phyloP scores from a whole-genome alignment of 805 yeast species.

The Schizosaccharomyces osmophilus region DNA sequence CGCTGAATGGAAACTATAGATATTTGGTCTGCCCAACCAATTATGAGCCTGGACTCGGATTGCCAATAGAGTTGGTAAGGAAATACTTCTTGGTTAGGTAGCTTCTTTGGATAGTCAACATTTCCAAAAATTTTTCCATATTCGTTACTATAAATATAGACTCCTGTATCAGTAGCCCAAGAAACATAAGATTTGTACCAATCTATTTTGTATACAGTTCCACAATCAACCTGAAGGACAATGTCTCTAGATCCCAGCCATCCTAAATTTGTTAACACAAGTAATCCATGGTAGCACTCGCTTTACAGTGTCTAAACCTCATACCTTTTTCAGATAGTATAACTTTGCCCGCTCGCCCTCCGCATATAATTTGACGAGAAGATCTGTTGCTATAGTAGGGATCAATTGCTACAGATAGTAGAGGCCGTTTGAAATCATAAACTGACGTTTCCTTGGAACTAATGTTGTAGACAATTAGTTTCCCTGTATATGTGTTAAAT shows the following conservation, averaged over 20 bases:
- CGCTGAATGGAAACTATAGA: slow-evolving; percentile 18
- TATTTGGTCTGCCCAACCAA: slow-evolving; percentile 65
- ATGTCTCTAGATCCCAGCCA: slow-evolving; percentile 77
- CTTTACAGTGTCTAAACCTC: background rate
- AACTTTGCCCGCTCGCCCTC: slow-evolving; percentile 76
- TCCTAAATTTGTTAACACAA: background rate
- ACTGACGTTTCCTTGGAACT: slow-evolving; percentile 44
- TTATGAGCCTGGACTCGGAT: slow-evolving; percentile 37
- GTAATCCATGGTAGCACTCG: background rate
- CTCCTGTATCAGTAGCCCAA: slow-evolving; percentile 59
- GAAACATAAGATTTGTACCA: slow-evolving; percentile 40
- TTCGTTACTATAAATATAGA: slow-evolving; percentile 29
- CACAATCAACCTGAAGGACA: slow-evolving; percentile 31
- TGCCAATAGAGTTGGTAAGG: slow-evolving; percentile 55
- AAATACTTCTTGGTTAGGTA: slow-evolving; percentile 48
- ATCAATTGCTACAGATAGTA: slow-evolving; percentile 66
- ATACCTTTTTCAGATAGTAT: slow-evolving; percentile 39
- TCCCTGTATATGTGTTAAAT: background rate
- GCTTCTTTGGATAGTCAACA: slow-evolving; percentile 31
- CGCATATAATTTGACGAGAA: slow-evolving; percentile 48
- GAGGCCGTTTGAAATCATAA: slow-evolving; percentile 65
- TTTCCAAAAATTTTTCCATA: slow-evolving; percentile 25
- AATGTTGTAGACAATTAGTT: slow-evolving; percentile 26
- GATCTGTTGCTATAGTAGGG: slow-evolving; percentile 27
- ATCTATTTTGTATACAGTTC: slow-evolving; percentile 47